Conservation (phyloP, 345 rosid species). For the Hibiscus tridactylites region DNA sequence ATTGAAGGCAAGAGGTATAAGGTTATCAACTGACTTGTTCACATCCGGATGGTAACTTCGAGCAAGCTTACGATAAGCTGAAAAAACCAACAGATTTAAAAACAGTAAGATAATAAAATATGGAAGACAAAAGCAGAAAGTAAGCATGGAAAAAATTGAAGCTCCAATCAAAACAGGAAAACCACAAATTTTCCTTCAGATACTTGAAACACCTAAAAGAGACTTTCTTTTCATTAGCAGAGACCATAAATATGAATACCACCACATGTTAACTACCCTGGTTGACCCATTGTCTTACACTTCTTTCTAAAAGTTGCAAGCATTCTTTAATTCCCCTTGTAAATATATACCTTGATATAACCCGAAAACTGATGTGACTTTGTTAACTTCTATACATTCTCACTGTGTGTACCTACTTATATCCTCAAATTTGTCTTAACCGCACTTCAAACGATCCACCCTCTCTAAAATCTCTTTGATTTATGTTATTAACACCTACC, state of each 20-base stretch:
- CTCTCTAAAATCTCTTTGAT: not conserved
- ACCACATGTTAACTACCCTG: not conserved
- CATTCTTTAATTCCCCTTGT: not conserved
- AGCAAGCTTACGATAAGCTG: conserved; percentile 97
- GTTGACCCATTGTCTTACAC: not conserved
- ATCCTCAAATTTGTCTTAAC: not conserved
- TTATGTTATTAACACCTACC: not conserved
- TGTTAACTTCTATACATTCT: not conserved
- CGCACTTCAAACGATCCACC: not conserved
- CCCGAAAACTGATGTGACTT: not conserved
- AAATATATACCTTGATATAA: not conserved
- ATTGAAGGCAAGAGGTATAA: not conserved
- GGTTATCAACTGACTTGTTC: conserved; percentile 66
- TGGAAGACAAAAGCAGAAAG: not conserved
- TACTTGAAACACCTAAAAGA: not conserved
- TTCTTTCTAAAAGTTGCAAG: not conserved
- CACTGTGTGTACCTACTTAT: not conserved
- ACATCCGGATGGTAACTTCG: conserved; percentile 97
- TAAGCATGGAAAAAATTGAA: not conserved
- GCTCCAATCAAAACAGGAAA: not conserved
- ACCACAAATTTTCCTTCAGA: not conserved
- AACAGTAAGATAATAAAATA: not conserved
- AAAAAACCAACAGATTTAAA: conserved; percentile 15
- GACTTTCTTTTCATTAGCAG: not conserved
- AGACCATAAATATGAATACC: not conserved